phyloP scores from a whole-genome alignment of 441 rosid species.

The Viola pubescens region DNA sequence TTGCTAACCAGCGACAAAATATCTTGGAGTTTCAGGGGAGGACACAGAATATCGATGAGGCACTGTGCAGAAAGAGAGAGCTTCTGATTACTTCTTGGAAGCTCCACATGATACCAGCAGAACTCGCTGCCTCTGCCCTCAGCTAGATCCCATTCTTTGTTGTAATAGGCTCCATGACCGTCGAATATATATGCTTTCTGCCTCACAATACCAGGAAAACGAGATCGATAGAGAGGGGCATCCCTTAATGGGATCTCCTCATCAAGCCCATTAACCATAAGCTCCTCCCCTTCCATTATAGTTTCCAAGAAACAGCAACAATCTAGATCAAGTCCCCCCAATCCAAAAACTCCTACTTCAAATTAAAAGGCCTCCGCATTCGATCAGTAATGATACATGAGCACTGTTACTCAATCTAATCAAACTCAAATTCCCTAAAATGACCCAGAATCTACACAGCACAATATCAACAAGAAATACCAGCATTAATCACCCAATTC shows the following conservation, averaged over 20 bases:
- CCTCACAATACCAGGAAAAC: conserved; percentile 59
- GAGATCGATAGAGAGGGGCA: conserved; percentile 19
- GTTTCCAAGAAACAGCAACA: conserved; percentile 3
- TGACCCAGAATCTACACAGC: conserved; percentile 7
- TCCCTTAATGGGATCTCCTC: conserved; percentile 35
- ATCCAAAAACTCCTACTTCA: neutral
- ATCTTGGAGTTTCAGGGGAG: conserved; percentile 89
- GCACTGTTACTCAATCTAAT: neutral
- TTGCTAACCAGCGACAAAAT: conserved; percentile 91
- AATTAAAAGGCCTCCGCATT: neutral
- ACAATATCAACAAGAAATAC: conserved; percentile 2
- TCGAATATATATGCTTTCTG: conserved; percentile 80
- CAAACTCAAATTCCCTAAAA: neutral
- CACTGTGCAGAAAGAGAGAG: conserved; percentile 78
- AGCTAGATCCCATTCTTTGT: conserved; percentile 74
- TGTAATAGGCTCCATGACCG: conserved; percentile 58
- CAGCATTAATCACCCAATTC: conserved; percentile 9
- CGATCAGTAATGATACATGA: conserved; percentile 1
- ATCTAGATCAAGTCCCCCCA: conserved; percentile 2
- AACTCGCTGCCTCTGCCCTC: conserved; percentile 68
- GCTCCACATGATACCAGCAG: conserved; percentile 93
- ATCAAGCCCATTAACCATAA: conserved; percentile 30
- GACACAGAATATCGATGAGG: conserved; percentile 84
- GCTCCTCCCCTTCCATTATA: conserved; percentile 28
- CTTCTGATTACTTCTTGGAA: conserved; percentile 71